phyloP scores from a whole-genome alignment of 192 early-diverging fungal species.

The Podila clonocystis region DNA sequence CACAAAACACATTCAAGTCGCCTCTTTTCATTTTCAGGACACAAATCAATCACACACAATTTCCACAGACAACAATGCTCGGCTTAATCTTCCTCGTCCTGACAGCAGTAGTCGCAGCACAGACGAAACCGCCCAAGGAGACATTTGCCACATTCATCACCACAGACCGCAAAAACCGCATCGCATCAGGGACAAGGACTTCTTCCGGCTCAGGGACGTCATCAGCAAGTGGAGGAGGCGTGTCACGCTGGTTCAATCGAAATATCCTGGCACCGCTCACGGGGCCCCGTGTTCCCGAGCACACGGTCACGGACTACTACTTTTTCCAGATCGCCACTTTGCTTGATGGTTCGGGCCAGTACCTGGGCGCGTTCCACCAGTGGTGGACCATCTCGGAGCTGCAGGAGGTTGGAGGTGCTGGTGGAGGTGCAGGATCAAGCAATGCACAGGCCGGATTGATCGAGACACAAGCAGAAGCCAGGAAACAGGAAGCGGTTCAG shows the following conservation, averaged over 20 bases:
- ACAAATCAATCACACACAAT: no score
- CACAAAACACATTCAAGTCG: no score
- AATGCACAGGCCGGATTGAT: slow-evolving; percentile 1
- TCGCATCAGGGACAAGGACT: neutral
- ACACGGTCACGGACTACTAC: slow-evolving; percentile 44
- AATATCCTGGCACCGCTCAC: slow-evolving; percentile 39
- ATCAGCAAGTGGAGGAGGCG: slow-evolving; percentile 3
- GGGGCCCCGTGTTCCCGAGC: slow-evolving; percentile 42
- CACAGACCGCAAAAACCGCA: slow-evolving; percentile 16
- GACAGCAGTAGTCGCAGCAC: slow-evolving; percentile 23
- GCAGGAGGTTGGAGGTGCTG: slow-evolving; percentile 6
- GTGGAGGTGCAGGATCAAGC: neutral
- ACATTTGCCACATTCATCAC: slow-evolving; percentile 41
- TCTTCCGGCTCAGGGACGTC: neutral
- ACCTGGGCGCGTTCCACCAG: slow-evolving; percentile 41
- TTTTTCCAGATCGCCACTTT: slow-evolving; percentile 42
- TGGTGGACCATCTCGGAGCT: slow-evolving; percentile 52
- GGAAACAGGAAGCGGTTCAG: slow-evolving; percentile 40
- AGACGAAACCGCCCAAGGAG: slow-evolving; percentile 41
- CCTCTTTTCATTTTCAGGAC: no score
- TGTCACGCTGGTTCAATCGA: slow-evolving; percentile 39
- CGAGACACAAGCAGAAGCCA: slow-evolving; percentile 33
- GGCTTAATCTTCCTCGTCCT: slow-evolving; percentile 23
- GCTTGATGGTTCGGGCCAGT: slow-evolving; percentile 43
- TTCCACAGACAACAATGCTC: slow-evolving; percentile 10